A percentile compares a stretch with the other conserved stretches of the same genome.
Conservation (phyloP, 352 stramenopile genomes). For the Phytophthora multivora region DNA sequence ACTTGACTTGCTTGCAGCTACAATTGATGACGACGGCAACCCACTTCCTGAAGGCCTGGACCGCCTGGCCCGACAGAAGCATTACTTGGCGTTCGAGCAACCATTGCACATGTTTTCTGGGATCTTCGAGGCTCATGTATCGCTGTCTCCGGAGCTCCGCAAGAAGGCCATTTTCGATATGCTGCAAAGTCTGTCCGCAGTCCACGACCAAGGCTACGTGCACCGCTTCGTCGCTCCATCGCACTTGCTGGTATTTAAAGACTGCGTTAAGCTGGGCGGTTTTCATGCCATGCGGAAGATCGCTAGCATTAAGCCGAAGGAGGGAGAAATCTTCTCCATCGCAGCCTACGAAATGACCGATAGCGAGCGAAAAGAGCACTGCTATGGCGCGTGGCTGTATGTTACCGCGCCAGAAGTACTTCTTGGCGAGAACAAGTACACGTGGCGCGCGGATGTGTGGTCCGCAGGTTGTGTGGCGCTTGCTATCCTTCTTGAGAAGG, state of each 20-base stretch:
- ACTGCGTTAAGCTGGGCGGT: constrained; percentile 69
- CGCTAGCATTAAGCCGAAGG: constrained; percentile 37
- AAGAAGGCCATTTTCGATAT: constrained; percentile 81
- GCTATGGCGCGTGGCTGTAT: constrained; percentile 65
- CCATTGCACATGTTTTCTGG: constrained; percentile 79
- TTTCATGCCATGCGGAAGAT: constrained; percentile 74
- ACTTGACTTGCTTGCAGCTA: constrained; percentile 38
- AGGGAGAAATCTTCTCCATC: constrained; percentile 29
- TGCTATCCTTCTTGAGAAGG: constrained; percentile 66
- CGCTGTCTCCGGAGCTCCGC: constrained; percentile 47
- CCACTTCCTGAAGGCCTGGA: constrained; percentile 36
- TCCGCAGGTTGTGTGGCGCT: constrained; percentile 69
- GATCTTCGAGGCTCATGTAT: constrained; percentile 66
- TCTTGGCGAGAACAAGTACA: constrained; percentile 70
- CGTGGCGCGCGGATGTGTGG: constrained; percentile 80
- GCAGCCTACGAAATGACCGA: constrained; percentile 70
- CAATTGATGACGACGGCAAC: constrained; percentile 42
- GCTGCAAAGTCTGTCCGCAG: constrained; percentile 57
- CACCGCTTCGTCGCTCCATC: constrained; percentile 76
- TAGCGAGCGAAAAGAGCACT: constrained; percentile 81
- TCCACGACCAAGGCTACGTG: constrained; percentile 76
- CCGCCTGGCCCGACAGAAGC: constrained; percentile 42
- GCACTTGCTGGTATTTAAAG: constrained; percentile 75
- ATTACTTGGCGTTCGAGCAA: constrained; percentile 85
- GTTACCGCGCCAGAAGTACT: constrained; percentile 75